A percentile compares a stretch with the other conserved stretches of the same genome.
Conservation (phyloP, 169 alveolate genomes). For the Pseudocohnilembus persalinus region DNA sequence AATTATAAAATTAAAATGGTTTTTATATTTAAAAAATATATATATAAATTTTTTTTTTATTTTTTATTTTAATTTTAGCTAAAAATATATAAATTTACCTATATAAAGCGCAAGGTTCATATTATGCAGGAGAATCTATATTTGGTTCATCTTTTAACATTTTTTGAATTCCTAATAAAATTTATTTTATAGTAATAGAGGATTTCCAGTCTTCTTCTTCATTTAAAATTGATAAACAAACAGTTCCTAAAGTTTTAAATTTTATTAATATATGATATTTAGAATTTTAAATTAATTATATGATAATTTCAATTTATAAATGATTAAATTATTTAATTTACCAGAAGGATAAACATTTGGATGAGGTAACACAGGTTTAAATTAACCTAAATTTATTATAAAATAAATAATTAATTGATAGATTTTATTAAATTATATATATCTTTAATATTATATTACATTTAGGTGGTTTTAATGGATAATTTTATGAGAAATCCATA, state of each 20-base stretch:
- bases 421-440: neutral
- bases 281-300: neutral
- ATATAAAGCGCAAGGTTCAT: slow-evolving; percentile 47
- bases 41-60: too few species aligned
- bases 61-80: too few species aligned
- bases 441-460: slow-evolving; percentile 69
- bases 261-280: neutral
- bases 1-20: too few species aligned
- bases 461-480: slow-evolving; percentile 99
- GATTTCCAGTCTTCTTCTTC: slow-evolving; percentile 99
- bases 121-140: slow-evolving; percentile 49
- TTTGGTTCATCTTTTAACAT: slow-evolving; percentile 48
- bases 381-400: slow-evolving; percentile 52
- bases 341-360: slow-evolving; percentile 98
- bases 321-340: neutral
- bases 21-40: too few species aligned
- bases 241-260: slow-evolving; percentile 85
- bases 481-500: slow-evolving; percentile 98
- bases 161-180: slow-evolving; percentile 96
- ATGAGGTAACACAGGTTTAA: slow-evolving; percentile 96
- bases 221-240: slow-evolving; percentile 96
- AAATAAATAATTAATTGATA: neutral
- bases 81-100: slow-evolving; percentile 11
- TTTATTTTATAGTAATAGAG: slow-evolving; percentile 97
- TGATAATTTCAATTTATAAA: neutral